phyloP scores from a whole-genome alignment of 176 grass and related monocot genomes.

The Chloris gayana region DNA sequence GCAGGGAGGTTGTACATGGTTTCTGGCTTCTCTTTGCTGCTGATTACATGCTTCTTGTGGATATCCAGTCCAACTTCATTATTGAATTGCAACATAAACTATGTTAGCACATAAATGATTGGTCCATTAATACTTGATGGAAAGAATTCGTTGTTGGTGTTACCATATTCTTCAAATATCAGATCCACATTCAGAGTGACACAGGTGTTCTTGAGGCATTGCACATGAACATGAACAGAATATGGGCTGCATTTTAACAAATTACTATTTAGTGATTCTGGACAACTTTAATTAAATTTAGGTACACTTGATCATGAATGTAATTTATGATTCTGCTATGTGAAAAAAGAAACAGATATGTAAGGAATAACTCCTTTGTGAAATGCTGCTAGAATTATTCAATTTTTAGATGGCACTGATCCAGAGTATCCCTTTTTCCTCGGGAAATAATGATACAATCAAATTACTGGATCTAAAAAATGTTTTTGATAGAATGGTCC shows the following conservation, averaged over 20 bases:
- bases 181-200: constrained; percentile 82
- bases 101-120: constrained; percentile 32
- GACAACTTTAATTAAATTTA: constrained; percentile 35
- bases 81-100: constrained; percentile 32
- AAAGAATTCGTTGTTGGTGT: constrained; percentile 20
- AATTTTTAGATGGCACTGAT: constrained; percentile 6
- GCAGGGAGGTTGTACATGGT: constrained; percentile 42
- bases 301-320: neutral
- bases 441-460: neutral
- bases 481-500: constrained; percentile 32
- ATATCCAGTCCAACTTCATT: constrained; percentile 85
- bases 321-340: constrained; percentile 2
- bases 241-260: constrained; percentile 74
- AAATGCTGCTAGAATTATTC: constrained; percentile 16
- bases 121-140: constrained; percentile 11
- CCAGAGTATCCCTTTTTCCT: neutral
- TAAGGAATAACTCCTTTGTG: neutral
- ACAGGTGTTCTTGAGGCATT: constrained; percentile 63
- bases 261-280: constrained; percentile 28
- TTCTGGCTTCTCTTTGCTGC: constrained; percentile 47
- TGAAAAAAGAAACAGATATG: neutral
- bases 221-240: constrained; percentile 62
- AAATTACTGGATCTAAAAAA: neutral
- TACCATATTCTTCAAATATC: constrained; percentile 95
- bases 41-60: constrained; percentile 73